Percentiles rank a stretch among this genome's conserved stretches.
Evolutionary conservation across 108 stramenopile genomes (phyloP).

Genomic region (Pseudonitzschia pungens): DNA sequence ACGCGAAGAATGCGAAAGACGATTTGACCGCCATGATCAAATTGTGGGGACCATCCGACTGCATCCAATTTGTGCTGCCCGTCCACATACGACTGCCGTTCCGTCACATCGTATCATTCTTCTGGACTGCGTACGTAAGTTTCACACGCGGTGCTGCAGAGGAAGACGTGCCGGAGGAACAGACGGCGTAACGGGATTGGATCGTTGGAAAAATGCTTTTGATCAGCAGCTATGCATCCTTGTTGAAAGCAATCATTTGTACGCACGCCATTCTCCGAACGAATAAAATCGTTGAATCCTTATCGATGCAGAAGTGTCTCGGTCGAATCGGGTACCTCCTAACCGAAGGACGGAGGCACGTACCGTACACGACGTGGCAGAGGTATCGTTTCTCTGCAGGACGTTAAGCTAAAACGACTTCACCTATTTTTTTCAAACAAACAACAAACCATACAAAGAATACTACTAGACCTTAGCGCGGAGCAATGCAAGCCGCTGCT

Average conservation of each 20-base stretch:
- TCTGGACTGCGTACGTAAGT: slow-evolving; percentile 91
- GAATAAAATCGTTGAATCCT: too few species aligned
- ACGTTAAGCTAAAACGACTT: not conserved
- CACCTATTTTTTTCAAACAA: too few species aligned
- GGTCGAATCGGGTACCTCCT: too few species aligned
- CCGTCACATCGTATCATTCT: slow-evolving; percentile 88
- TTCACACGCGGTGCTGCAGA: slow-evolving; percentile 80
- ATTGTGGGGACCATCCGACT: slow-evolving; percentile 89
- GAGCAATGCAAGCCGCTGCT: too few species aligned
- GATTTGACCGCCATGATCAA: slow-evolving; percentile 84
- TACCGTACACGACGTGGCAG: not conserved
- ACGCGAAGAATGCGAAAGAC: slow-evolving; percentile 72
- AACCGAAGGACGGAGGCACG: not conserved
- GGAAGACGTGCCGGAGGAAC: slow-evolving; percentile 8
- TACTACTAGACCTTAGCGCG: too few species aligned
- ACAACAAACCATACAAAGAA: too few species aligned
- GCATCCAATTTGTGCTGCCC: slow-evolving; percentile 88
- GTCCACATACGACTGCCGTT: slow-evolving; percentile 88
- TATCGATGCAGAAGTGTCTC: too few species aligned
- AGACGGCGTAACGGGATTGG: not conserved
- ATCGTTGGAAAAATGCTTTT: not conserved
- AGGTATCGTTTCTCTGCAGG: not conserved
- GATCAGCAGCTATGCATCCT: too few species aligned
- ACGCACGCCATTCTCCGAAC: too few species aligned
- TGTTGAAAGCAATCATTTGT: too few species aligned